Base-by-base conservation (phyloP, 805 yeast species). In the Spathaspora gorwiae region DNA sequence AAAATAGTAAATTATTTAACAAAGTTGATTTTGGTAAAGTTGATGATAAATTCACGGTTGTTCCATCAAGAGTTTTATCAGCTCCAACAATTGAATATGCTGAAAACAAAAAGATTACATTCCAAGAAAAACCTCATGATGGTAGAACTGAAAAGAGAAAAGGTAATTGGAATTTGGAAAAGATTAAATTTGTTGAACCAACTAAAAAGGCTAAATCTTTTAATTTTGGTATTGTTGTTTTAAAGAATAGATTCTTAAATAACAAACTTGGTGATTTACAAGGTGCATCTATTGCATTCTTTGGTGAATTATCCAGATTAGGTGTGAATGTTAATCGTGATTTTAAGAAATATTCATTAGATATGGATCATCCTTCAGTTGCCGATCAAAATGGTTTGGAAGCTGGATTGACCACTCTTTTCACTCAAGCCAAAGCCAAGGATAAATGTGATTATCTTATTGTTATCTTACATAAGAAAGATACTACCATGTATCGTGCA, bases 111-210 rank as follows among this genome's bases (percentile, higher is more conserved):
- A 33, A 10, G 7, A 38, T 45, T 19, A 24, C 12, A 2, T 45
- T 41, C 26, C 24, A 13, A 10, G 48, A 40, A 35, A 26, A 14
- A 15, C 9, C 45, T 11, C 27, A 27, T 26, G 45, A 45, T 34
- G 48, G 48, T 12, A 41, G 40, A 38, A 33, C 36, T 5, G 48
- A 45, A 39, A 41, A 31, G 34, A 33, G 24, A 26, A 45, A 45
- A 38, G 48, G 48, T 15, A 39, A 45, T 38, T 45, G 48, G 48
- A 45, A 45, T 38, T 24, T 45, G 6, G 48, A 45, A 33, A 37
- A 37, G 14, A 29, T 19, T 24, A 32, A 41, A 30, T 45, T 45
- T 45, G 36, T 45, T 10, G 35, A 34, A 9, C 31, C 37, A 26
- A 11, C 42, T n/a, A 15, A 31, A 15, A 29, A 35, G 7, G 34